Percentiles rank a stretch among this genome's conserved stretches.
These are phyloP conservation scores for Acanthamoeba sp. DNA, from an alignment of 208 protist genomes.

Conservation along the genomic window DNA sequence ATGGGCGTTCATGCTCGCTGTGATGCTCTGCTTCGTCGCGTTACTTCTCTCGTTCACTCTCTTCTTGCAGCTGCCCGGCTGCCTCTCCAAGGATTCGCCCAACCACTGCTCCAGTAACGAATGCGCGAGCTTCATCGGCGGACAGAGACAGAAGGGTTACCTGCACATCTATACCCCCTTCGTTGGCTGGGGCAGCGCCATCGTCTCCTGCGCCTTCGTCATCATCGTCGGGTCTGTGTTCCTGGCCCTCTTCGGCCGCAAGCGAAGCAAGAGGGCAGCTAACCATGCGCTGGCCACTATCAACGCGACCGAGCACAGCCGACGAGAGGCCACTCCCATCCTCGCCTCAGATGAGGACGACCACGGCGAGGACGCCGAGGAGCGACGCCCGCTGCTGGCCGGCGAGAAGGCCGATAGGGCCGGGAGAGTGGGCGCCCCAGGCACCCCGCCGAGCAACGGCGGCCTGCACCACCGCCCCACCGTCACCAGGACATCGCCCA, in stretches of 20 bases:
- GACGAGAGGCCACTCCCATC: background rate
- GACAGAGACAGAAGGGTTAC: background rate
- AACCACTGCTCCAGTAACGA: slow-evolving; percentile 52
- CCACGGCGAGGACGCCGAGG: background rate
- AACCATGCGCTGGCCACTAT: background rate
- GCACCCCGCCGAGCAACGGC: background rate
- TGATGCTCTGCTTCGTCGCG: slow-evolving; percentile 11
- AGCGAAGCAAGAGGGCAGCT: background rate
- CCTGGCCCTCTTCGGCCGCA: slow-evolving; percentile 46
- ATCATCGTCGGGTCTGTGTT: background rate
- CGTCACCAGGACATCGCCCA: background rate
- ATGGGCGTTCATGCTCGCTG: background rate
- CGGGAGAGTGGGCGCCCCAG: background rate
- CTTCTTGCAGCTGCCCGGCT: slow-evolving; percentile 38
- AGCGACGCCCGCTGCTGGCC: slow-evolving; percentile 10
- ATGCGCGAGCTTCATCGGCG: slow-evolving; percentile 19
- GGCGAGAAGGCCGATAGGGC: slow-evolving; percentile 28
- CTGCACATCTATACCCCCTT: slow-evolving; percentile 34
- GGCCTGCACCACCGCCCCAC: background rate
- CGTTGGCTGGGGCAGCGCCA: slow-evolving; percentile 9
- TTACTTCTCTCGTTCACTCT: slow-evolving; percentile 25
- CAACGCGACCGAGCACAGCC: slow-evolving; percentile 1
- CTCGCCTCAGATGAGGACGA: background rate
- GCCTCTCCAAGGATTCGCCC: background rate
- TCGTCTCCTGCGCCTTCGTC: slow-evolving; percentile 52